A percentile compares a stretch with the other conserved stretches of the same genome.
phyloP scores from a whole-genome alignment of 306 rosid genomes.

The Sicyos baderoa region DNA sequence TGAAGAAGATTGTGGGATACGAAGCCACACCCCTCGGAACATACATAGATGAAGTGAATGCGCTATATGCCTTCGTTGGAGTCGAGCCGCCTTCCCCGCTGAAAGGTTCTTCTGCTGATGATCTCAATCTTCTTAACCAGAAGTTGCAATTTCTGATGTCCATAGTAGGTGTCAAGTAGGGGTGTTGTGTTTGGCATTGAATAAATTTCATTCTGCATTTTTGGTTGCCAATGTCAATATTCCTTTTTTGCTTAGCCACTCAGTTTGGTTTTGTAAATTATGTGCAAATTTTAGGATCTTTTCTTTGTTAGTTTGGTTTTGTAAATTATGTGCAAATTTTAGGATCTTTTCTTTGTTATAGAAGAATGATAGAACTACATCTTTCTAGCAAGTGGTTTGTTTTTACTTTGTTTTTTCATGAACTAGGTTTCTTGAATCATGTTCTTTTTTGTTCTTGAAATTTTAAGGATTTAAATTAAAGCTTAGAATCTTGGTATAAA shows the following conservation, averaged over 20 bases:
- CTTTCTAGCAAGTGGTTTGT: background rate
- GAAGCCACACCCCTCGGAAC: constrained; percentile 32
- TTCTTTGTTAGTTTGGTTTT: constrained; percentile 6
- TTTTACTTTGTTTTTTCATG: background rate
- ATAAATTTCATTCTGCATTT: background rate
- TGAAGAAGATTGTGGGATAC: constrained; percentile 53
- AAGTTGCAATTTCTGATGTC: constrained; percentile 65
- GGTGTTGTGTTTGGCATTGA: background rate
- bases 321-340: background rate
- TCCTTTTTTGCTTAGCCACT: background rate
- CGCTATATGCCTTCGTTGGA: constrained; percentile 63
- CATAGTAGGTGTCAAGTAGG: constrained; percentile 54
- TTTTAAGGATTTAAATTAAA: too few relatives aligned
- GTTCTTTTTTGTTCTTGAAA: too few relatives aligned
- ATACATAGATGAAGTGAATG: constrained; percentile 52
- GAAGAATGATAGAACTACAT: background rate
- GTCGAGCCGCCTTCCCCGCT: constrained; percentile 49
- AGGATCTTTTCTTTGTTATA: background rate
- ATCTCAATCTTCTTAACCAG: constrained; percentile 33
- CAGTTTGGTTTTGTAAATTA: constrained; percentile 9
- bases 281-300: background rate
- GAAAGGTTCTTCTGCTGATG: constrained; percentile 15
- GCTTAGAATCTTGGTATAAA: too few relatives aligned
- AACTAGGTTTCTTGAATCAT: background rate
- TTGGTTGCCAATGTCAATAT: background rate